Evolutionary conservation across 2,329 filamentous ascomycete species (phyloP), one percentile per base, ranked within the genome.

Genomic region (Colletotrichum echinochloae): DNA sequence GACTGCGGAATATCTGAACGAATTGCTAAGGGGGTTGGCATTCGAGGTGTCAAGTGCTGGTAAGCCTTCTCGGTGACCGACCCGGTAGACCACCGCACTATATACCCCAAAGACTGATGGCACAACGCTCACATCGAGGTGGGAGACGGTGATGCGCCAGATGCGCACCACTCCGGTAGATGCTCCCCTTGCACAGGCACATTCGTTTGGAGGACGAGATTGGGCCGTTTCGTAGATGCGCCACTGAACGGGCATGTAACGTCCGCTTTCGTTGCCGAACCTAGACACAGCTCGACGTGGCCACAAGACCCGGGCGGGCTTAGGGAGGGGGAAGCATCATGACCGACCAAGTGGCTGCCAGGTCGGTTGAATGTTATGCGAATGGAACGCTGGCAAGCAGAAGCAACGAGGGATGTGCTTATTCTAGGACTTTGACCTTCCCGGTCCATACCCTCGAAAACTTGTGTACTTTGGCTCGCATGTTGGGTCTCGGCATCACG

Each of bases 151-250:
- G 64, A 63, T 33, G 23, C n/a, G 33, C 23, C 28, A 67, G 64
- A 63, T 37, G 67, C 64, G 67, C 64, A 57, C 64, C 67, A 67
- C 44, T 70, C 46, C 30, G 49, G 57, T 59, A 63, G 64, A 63
- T 48, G 46, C 11, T 41, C 46, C 9, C 30, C 65, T 30, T 28
- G 35, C n/a, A 59, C 46, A 3, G 51, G 46, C 64, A 2, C 35
- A 39, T 48, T 71, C 52, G 68, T 71, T 71, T 71, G 68, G 68
- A 67, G 64, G 64, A 67, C 64, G 64, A 63, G 54, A 71, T 71
- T 71, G 52, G 20, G 44, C 68, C 57, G 51, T 28, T 57, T 46
- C 52, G 41, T 54, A 44, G 59, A 67, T 35, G 30, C 30, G 14
- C n/a, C 12, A 16, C 14, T 33, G 14, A 16, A 64, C 57, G 67